Evolutionary conservation across 805 yeast species (phyloP).

Genomic region (Clavispora carvajalis): DNA sequence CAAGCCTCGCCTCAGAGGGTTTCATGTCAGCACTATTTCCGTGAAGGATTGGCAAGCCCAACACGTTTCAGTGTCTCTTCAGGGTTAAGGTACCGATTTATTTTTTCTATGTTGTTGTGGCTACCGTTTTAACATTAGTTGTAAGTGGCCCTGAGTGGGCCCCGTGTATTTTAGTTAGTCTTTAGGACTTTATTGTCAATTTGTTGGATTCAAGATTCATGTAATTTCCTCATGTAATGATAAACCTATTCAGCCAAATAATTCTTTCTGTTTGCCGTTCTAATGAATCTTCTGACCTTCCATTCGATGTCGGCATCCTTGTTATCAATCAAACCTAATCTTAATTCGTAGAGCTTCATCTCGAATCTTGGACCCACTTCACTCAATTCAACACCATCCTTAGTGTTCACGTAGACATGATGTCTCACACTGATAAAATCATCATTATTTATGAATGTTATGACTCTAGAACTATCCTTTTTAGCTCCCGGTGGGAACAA

Average conservation of each 20-base stretch:
- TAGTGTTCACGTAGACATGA: conserved; percentile 86
- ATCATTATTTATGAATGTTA: conserved; percentile 83
- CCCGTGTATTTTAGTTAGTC: conserved; percentile 2
- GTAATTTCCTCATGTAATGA: conserved; percentile 1
- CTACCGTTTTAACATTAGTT: neutral
- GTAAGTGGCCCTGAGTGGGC: neutral
- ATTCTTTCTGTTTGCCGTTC: conserved; percentile 95
- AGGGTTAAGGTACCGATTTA: too few species aligned
- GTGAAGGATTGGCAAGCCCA: neutral
- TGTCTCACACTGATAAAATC: conserved; percentile 94
- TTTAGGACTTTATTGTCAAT: neutral
- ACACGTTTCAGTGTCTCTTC: neutral
- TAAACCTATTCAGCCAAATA: conserved; percentile 47
- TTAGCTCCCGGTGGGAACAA: conserved; percentile 97
- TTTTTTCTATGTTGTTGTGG: neutral
- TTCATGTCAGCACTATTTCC: too few species aligned
- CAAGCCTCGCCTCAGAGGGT: too few species aligned
- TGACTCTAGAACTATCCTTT: conserved; percentile 83
- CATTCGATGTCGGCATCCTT: conserved; percentile 98
- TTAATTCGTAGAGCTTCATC: conserved; percentile 85
- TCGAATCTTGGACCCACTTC: conserved; percentile 99
- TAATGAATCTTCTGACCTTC: conserved; percentile 86
- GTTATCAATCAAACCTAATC: conserved; percentile 87
- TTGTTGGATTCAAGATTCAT: neutral
- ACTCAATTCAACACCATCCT: conserved; percentile 84